phyloP scores from a whole-genome alignment of 768 basidiomycete species.

The Mycena alexandri region DNA sequence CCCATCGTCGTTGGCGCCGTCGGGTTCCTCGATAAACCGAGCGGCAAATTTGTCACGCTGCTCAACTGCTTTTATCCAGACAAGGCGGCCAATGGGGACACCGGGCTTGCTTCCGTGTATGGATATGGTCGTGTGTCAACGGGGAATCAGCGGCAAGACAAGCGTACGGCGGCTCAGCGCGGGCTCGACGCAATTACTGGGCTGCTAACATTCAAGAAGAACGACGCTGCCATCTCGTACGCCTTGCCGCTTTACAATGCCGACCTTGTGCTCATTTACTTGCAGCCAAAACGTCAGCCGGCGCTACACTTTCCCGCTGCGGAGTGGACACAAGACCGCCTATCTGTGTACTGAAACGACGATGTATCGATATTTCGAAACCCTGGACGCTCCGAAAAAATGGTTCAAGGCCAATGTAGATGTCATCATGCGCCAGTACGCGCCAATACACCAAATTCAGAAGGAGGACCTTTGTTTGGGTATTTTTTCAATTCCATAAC shows the following conservation, averaged over 20 bases:
- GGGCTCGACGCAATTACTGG: slow-evolving; percentile 68
- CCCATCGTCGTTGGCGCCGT: slow-evolving; percentile 76
- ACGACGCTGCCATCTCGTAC: slow-evolving; percentile 54
- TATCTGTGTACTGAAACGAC: slow-evolving; percentile 78
- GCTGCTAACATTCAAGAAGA: slow-evolving; percentile 58
- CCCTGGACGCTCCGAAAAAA: slow-evolving; percentile 70
- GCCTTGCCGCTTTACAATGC: slow-evolving; percentile 34
- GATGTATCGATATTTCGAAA: slow-evolving; percentile 75
- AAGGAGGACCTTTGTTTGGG: slow-evolving; percentile 73
- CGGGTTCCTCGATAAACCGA: slow-evolving; percentile 76
- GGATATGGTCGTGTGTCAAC: slow-evolving; percentile 70
- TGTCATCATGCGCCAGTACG: slow-evolving; percentile 70
- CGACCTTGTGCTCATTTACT: not conserved
- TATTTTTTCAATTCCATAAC: slow-evolving; percentile 36
- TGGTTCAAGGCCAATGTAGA: slow-evolving; percentile 84
- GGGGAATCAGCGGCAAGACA: slow-evolving; percentile 65
- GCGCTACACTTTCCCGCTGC: slow-evolving; percentile 70
- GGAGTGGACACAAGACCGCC: slow-evolving; percentile 74
- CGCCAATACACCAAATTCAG: slow-evolving; percentile 58
- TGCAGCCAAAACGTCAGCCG: slow-evolving; percentile 60
- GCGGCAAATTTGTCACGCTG: slow-evolving; percentile 75
- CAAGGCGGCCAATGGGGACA: slow-evolving; percentile 58
- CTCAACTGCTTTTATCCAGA: slow-evolving; percentile 75
- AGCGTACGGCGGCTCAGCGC: slow-evolving; percentile 69
- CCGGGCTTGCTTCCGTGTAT: slow-evolving; percentile 67